Conservation (phyloP, 345 rosid genomes). For the Schrenkiella parvula region DNA sequence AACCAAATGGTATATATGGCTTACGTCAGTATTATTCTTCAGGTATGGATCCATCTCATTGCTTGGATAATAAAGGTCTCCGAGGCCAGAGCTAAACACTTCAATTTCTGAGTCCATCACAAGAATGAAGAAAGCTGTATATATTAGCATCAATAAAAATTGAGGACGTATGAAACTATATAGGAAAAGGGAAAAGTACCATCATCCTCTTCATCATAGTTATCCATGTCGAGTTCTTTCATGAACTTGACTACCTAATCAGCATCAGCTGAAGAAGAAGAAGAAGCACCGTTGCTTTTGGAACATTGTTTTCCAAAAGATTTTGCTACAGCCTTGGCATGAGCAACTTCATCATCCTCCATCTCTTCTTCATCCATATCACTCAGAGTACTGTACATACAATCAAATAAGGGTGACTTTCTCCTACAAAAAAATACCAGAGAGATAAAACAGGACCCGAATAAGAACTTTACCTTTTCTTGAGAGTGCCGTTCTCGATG, state of each 20-base stretch:
- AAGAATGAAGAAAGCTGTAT: not conserved
- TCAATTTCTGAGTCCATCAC: conserved; percentile 45
- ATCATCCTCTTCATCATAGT: conserved; percentile 81
- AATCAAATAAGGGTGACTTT: not conserved
- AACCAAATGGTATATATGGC: not conserved
- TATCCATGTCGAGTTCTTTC: conserved; percentile 75
- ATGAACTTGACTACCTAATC: conserved; percentile 55
- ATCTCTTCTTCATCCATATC: conserved; percentile 37
- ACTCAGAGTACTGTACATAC: conserved; percentile 9
- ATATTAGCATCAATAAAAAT: not conserved
- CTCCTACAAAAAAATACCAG: not conserved
- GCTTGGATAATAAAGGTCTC: conserved; percentile 73
- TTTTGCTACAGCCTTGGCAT: conserved; percentile 58
- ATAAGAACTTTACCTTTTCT: conserved; percentile 35
- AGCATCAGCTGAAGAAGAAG: conserved; percentile 31
- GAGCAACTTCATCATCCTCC: conserved; percentile 41
- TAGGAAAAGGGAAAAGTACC: conserved; percentile 29
- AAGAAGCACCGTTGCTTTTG: conserved; percentile 29
- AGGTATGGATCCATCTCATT: conserved; percentile 84
- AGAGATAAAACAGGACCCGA: not conserved
- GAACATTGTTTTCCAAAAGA: conserved; percentile 52
- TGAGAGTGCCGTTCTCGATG: conserved; percentile 39
- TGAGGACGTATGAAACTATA: not conserved
- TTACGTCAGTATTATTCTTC: conserved; percentile 52
- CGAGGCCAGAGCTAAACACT: conserved; percentile 55